A percentile compares a stretch with the other conserved stretches of the same genome.
phyloP scores from a whole-genome alignment of 1,284 basidiomycete species.

The Ustilago loliicola region DNA sequence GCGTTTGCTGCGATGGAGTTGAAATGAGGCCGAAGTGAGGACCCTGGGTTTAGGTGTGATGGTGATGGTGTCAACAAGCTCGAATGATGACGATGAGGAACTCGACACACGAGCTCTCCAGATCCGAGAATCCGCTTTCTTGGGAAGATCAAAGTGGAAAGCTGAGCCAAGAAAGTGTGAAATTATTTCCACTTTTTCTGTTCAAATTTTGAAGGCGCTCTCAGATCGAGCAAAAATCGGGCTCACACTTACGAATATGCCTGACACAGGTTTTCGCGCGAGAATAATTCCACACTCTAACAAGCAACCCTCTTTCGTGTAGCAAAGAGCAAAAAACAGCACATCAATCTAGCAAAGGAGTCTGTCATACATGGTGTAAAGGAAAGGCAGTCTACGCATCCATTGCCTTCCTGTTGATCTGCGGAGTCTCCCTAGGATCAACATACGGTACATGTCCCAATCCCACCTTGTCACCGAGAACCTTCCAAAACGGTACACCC shows the following conservation, averaged over 20 bases:
- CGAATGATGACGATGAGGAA: slow-evolving; percentile 13
- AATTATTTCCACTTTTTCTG: neutral
- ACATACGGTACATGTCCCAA: slow-evolving; percentile 56
- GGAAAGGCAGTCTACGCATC: slow-evolving; percentile 26
- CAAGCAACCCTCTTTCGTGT: neutral
- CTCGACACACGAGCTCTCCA: slow-evolving; percentile 12
- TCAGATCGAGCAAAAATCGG: neutral
- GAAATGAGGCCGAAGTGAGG: too few relatives aligned
- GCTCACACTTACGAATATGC: neutral
- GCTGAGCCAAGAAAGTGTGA: slow-evolving; percentile 11
- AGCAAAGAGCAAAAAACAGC: too few relatives aligned
- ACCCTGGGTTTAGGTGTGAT: neutral
- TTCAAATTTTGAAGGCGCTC: slow-evolving; percentile 6
- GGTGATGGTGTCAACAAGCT: neutral
- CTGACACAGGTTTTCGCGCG: slow-evolving; percentile 1
- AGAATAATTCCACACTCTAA: slow-evolving; percentile 1
- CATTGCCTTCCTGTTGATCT: slow-evolving; percentile 56
- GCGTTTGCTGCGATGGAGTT: too few relatives aligned
- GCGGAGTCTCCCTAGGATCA: slow-evolving; percentile 52
- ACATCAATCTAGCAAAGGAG: too few relatives aligned
- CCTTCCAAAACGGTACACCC: slow-evolving; percentile 52
- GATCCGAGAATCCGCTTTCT: neutral
- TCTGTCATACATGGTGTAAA: too few relatives aligned
- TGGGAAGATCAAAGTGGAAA: slow-evolving; percentile 4
- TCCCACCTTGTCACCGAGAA: slow-evolving; percentile 47